These are phyloP conservation scores for Prunus mume DNA, from an alignment of 306 rosid genomes.

Conservation along the genomic window DNA sequence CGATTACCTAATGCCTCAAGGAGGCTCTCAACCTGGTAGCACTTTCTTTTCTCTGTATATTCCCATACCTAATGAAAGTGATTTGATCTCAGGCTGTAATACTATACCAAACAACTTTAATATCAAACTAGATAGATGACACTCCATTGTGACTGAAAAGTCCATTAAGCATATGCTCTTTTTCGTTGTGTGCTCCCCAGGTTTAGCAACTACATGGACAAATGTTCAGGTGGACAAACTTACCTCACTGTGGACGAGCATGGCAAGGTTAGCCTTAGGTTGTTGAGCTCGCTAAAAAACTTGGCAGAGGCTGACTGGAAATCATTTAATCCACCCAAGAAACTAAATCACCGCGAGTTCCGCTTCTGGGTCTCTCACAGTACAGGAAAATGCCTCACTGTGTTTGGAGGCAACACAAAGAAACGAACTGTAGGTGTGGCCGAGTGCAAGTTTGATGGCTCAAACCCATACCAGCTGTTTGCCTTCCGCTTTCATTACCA, in stretches of 20 bases:
- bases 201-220: conserved; percentile 47
- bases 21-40: conserved; percentile 1
- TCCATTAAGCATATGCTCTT: neutral
- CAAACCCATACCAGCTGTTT: conserved; percentile 31
- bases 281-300: conserved; percentile 29
- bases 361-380: conserved; percentile 31
- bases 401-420: conserved; percentile 21
- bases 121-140: neutral
- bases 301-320: conserved; percentile 38
- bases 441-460: conserved; percentile 39
- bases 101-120: neutral
- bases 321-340: conserved; percentile 26
- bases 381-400: conserved; percentile 42
- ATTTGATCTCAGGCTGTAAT: neutral
- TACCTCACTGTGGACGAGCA: conserved; percentile 38
- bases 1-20: neutral
- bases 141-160: neutral
- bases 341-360: conserved; percentile 22
- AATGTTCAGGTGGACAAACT: conserved; percentile 28
- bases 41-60: neutral
- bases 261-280: conserved; percentile 28
- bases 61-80: neutral
- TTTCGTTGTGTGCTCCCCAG: conserved; percentile 9
- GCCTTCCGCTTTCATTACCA: conserved; percentile 47
- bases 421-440: conserved; percentile 28